These are phyloP conservation scores for Rutstroemia sp. DNA, from an alignment of 2,329 filamentous ascomycete genomes.

Conservation along the genomic window DNA sequence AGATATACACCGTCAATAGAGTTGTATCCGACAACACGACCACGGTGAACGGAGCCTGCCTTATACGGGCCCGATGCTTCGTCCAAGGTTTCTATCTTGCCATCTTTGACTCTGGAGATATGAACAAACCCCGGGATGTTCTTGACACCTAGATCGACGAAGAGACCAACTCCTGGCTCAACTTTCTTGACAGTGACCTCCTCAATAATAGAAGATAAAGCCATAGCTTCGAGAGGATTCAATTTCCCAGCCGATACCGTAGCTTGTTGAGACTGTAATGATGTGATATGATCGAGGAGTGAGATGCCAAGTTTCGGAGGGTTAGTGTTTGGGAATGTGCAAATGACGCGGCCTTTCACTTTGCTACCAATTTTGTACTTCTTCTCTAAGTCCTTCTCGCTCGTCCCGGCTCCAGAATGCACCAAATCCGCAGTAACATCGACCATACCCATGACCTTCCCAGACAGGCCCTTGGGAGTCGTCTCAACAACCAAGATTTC, in stretches of 20 bases:
- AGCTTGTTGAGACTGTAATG: constrained; percentile 42
- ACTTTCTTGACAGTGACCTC: constrained; percentile 74
- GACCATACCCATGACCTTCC: constrained; percentile 87
- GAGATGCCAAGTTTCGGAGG: constrained; percentile 83
- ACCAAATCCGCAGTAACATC: constrained; percentile 87
- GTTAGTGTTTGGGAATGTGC: constrained; percentile 73
- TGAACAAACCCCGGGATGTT: constrained; percentile 83
- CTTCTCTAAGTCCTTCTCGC: constrained; percentile 61
- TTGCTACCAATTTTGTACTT: constrained; percentile 81
- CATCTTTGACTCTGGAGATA: constrained; percentile 86
- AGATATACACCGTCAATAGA: constrained; percentile 79
- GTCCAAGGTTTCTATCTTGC: constrained; percentile 77
- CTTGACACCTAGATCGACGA: constrained; percentile 61
- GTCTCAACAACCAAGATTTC: constrained; percentile 77
- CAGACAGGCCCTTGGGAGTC: constrained; percentile 65
- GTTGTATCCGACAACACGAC: constrained; percentile 80
- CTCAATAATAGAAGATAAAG: constrained; percentile 69
- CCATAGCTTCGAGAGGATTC: constrained; percentile 51
- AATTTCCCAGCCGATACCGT: constrained; percentile 38
- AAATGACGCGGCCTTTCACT: constrained; percentile 79
- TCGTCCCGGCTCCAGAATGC: constrained; percentile 72
- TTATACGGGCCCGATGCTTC: constrained; percentile 72
- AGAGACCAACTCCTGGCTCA: constrained; percentile 73
- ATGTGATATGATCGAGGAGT: constrained; percentile 73
- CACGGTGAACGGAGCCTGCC: constrained; percentile 69